These are phyloP conservation scores for Gracilaria domingensis DNA, from an alignment of 23 red algal genomes.

Conservation along the genomic window DNA sequence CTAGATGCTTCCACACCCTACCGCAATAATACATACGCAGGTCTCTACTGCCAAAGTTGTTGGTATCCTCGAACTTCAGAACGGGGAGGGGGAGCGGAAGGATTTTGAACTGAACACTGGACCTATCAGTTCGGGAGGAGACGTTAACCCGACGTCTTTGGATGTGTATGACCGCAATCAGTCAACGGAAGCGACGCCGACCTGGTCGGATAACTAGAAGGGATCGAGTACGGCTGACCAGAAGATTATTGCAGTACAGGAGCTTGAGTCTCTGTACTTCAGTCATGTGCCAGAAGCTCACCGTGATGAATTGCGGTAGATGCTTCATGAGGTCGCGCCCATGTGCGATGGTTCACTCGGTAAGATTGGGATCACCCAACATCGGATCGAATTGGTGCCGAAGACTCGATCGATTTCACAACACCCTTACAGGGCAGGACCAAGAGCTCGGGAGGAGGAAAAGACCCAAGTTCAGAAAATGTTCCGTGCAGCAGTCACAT, in stretches of 20 bases:
- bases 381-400: neutral
- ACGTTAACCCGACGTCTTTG: no score
- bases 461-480: constrained; percentile 12
- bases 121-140: no score
- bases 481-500: neutral
- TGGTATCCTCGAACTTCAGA: neutral
- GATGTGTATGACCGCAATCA: no score
- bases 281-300: neutral
- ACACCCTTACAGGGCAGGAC: constrained; percentile 24
- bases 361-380: neutral
- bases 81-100: neutral
- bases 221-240: neutral
- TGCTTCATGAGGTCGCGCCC: neutral
- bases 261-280: neutral
- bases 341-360: constrained; percentile 35
- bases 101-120: no score
- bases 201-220: neutral
- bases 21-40: neutral
- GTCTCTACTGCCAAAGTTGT: neutral
- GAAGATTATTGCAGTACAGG: neutral
- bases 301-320: neutral
- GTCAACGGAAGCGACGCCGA: neutral
- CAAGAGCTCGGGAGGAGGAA: neutral
- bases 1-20: neutral
- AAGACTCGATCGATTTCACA: neutral